These are phyloP conservation scores for Alectoria sarmentosa DNA, from an alignment of 495 filamentous ascomycete genomes.

Conservation along the genomic window DNA sequence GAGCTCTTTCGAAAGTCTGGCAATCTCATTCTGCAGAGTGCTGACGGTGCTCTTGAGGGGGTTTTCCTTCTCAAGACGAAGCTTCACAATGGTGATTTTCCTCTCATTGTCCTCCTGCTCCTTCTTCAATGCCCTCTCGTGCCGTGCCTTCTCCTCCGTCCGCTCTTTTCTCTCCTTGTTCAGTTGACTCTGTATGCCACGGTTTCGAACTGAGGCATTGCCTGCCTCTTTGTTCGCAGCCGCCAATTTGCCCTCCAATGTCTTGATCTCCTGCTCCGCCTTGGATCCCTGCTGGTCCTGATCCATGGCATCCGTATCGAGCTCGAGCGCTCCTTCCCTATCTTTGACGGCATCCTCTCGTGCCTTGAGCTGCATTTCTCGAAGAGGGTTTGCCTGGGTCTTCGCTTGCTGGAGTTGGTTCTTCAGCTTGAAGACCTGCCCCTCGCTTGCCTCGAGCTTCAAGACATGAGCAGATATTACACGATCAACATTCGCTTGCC, in stretches of 20 bases:
- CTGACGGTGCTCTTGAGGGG: background rate
- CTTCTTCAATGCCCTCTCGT: background rate
- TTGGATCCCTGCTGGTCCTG: background rate
- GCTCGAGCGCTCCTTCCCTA: background rate
- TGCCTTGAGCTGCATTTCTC: background rate
- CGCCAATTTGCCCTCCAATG: background rate
- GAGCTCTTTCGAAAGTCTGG: background rate
- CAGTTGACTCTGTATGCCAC: background rate
- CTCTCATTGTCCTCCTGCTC: background rate
- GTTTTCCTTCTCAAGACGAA: background rate
- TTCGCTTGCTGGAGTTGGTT: background rate
- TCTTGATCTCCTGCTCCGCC: background rate
- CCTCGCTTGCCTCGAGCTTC: background rate
- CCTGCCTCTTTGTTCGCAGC: background rate
- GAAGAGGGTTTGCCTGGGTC: background rate
- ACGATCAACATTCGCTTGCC: background rate
- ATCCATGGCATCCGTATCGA: background rate
- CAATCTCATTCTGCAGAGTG: background rate
- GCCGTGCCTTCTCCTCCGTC: background rate
- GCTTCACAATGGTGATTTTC: background rate
- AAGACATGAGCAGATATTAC: background rate
- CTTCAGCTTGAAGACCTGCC: background rate
- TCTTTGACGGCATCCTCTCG: background rate
- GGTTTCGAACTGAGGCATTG: background rate
- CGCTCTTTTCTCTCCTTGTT: conserved; percentile 4